A percentile compares a stretch with the other conserved stretches of the same genome.
These are phyloP conservation scores for Lecanicillium sp. DNA, from an alignment of 2,329 filamentous ascomycete species.

Conservation along the genomic window DNA sequence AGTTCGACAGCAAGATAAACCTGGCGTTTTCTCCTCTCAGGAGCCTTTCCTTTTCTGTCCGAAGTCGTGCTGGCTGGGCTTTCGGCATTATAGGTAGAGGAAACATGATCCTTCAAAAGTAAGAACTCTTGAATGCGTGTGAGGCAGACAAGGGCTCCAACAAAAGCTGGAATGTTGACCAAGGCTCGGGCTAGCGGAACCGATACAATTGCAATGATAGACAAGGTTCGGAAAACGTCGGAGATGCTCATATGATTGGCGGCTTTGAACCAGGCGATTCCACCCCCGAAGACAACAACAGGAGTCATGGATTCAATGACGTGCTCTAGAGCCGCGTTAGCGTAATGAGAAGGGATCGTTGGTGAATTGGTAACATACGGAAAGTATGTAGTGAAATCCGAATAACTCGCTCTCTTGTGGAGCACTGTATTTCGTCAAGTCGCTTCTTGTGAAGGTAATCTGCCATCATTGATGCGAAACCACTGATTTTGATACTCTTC, in stretches of 20 bases:
- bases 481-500: background rate
- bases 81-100: too few species aligned
- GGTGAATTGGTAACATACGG: too few species aligned
- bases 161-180: constrained; percentile 21
- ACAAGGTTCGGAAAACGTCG: background rate
- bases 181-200: constrained; percentile 9
- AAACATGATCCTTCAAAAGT: background rate
- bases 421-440: background rate
- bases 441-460: background rate
- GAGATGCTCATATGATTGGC: background rate
- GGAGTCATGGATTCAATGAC: background rate
- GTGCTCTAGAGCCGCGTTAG: too few species aligned
- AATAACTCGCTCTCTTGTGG: background rate
- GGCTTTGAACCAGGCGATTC: background rate
- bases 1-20: background rate
- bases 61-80: too few species aligned
- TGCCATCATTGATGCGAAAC: background rate
- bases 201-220: background rate
- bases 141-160: constrained; percentile 5
- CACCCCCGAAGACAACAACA: constrained; percentile 1
- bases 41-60: too few species aligned
- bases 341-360: too few species aligned
- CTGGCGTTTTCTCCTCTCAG: too few species aligned
- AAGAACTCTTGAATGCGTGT: constrained; percentile 2
- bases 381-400: too few species aligned